Base-by-base conservation (phyloP, 192 early-diverging fungal species). In the Backusella morwellensis region DNA sequence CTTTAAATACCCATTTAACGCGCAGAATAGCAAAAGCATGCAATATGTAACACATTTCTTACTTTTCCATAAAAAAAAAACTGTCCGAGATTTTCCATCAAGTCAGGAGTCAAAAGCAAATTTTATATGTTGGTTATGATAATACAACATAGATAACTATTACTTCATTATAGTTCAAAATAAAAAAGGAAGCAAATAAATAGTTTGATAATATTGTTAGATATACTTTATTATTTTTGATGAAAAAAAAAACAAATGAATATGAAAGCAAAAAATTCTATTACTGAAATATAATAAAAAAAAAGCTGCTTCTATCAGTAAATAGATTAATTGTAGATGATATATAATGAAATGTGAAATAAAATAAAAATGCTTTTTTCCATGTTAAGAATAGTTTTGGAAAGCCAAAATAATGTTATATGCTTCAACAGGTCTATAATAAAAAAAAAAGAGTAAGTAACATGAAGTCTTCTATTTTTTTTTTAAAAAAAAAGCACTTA, bases 391-490 rank as follows among this genome's bases (percentile, higher is more conserved):
- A 26, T 70, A 50, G 35, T 70, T 75, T 41, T 70, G 66, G 73
- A 79, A 79, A 44, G 78, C 78, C 12, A 50, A 29, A 9, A 63
- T 73, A 34, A 79, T 79, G 14, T 47, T 36, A 56, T 75, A 42
- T 41, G 73, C 78, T 70, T 79, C 73, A 6, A 74, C 73, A 56
- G 68, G 72, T 34, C 75, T 75, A 67, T 21, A 23, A 56, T n/a
- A 38, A 59, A 73, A 15, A 73, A 35, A 19, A 73, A 54, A 73
- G 52, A 17, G 6, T 54, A 5, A 73, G 29, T 35, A 52, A n/a
- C 14, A 11, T 9, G 42, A 0, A 35, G 1, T 35, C 19, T 14
- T 17, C 29, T 9, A 54, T n/a, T 56, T 32, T 6, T 34, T 34
- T 17, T 34, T 32, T 32, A 32, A 32, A n/a, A n/a, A n/a, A n/a